phyloP scores from a whole-genome alignment of 2,329 filamentous ascomycete species.

The Botryotinia globosa region DNA sequence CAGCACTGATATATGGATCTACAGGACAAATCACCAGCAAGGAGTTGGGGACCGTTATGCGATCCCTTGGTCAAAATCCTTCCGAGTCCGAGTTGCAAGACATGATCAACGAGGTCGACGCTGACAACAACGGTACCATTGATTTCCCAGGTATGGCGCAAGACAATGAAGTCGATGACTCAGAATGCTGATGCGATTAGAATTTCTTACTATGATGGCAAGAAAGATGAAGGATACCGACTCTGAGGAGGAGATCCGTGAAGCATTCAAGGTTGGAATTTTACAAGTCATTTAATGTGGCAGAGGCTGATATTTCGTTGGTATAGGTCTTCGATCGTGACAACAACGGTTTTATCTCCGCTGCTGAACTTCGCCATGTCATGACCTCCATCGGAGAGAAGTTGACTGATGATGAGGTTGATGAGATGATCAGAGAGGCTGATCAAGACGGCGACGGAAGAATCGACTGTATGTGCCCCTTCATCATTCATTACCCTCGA shows the following conservation, averaged over 20 bases:
- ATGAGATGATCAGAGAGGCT: slow-evolving; percentile 90
- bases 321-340: slow-evolving; percentile 75
- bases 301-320: slow-evolving; percentile 18
- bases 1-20: slow-evolving; percentile 5
- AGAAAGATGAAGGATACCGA: slow-evolving; percentile 94
- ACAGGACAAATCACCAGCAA: slow-evolving; percentile 88
- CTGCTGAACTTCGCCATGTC: slow-evolving; percentile 82
- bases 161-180: slow-evolving; percentile 31
- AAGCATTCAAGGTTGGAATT: slow-evolving; percentile 76
- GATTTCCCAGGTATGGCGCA: slow-evolving; percentile 74
- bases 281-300: neutral
- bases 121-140: slow-evolving; percentile 89
- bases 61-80: slow-evolving; percentile 84
- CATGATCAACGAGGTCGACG: slow-evolving; percentile 93
- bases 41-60: slow-evolving; percentile 87
- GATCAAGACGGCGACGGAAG: slow-evolving; percentile 86
- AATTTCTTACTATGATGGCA: slow-evolving; percentile 92
- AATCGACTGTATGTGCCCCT: slow-evolving; percentile 71
- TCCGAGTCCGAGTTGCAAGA: slow-evolving; percentile 88
- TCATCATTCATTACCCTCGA: neutral
- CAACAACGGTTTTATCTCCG: slow-evolving; percentile 89
- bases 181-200: slow-evolving; percentile 45
- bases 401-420: slow-evolving; percentile 84
- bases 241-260: slow-evolving; percentile 85
- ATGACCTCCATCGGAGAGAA: slow-evolving; percentile 93